phyloP scores from a whole-genome alignment of 2,329 filamentous ascomycete genomes.

The Septoria linicola region DNA sequence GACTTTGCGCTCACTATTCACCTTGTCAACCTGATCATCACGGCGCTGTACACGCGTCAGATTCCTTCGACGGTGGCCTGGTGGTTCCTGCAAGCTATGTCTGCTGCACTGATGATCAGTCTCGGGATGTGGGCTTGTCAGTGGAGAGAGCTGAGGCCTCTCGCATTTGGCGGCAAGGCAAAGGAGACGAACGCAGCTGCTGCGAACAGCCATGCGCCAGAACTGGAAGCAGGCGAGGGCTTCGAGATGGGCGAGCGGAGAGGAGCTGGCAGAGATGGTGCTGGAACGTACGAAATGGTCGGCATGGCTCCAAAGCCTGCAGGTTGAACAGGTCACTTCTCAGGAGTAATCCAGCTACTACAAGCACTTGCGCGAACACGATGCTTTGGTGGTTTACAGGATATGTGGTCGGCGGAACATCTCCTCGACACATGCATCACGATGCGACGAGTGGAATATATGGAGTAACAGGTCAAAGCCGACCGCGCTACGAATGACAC shows the following conservation, averaged over 20 bases:
- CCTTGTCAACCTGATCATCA: constrained; percentile 74
- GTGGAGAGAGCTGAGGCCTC: constrained; percentile 84
- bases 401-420: no score
- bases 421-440: no score
- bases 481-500: constrained; percentile 27
- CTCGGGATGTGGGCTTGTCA: constrained; percentile 88
- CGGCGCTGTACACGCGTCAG: constrained; percentile 72
- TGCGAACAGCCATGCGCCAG: constrained; percentile 20
- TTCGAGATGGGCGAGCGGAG: constrained; percentile 42
- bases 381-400: no score
- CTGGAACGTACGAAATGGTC: constrained; percentile 51
- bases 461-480: no score
- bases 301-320: constrained; percentile 39
- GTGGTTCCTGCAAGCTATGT: constrained; percentile 71
- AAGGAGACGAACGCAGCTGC: constrained; percentile 27
- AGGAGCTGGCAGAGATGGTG: constrained; percentile 46
- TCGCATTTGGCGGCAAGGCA: constrained; percentile 71
- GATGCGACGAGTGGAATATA: no score
- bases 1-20: constrained; percentile 92
- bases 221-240: constrained; percentile 40
- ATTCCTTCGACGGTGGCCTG: constrained; percentile 79
- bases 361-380: background rate
- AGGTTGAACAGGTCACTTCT: constrained; percentile 16
- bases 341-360: no score
- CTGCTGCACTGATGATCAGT: constrained; percentile 62